phyloP scores from a whole-genome alignment of 225 moss, liverwort and hornwort species.

The Polytrichum formosum region DNA sequence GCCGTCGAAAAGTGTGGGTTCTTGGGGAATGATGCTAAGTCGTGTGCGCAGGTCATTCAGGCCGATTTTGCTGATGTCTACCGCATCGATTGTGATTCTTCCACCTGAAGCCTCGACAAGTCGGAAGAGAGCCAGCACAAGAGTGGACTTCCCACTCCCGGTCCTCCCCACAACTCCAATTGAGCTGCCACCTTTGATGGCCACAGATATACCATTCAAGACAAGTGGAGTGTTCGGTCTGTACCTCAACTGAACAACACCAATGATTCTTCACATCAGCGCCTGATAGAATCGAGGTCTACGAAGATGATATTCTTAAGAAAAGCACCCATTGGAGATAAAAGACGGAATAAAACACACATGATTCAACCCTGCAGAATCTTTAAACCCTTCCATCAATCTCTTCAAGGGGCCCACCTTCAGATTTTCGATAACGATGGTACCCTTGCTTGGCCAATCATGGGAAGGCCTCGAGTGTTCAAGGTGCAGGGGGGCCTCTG shows the following conservation, averaged over 20 bases:
- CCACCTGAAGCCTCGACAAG: slow-evolving; percentile 65
- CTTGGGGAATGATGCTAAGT: slow-evolving; percentile 73
- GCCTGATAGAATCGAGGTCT: no score
- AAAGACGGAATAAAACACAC: neutral
- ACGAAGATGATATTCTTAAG: no score
- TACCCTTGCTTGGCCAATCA: slow-evolving; percentile 45
- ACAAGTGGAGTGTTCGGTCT: slow-evolving; percentile 59
- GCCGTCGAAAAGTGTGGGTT: slow-evolving; percentile 70
- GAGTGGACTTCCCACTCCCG: slow-evolving; percentile 68
- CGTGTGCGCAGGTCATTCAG: slow-evolving; percentile 58
- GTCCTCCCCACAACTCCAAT: slow-evolving; percentile 75
- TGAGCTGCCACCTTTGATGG: slow-evolving; percentile 53
- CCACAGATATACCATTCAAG: slow-evolving; percentile 51
- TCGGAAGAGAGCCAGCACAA: slow-evolving; percentile 65
- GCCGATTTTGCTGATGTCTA: slow-evolving; percentile 61
- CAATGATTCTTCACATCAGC: no score
- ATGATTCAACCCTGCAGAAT: neutral
- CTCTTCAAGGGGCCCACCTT: slow-evolving; percentile 14
- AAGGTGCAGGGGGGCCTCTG: slow-evolving; percentile 37
- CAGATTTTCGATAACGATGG: slow-evolving; percentile 32
- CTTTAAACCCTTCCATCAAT: neutral
- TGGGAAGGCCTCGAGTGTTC: slow-evolving; percentile 34
- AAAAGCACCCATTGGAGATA: no score
- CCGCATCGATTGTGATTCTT: slow-evolving; percentile 47
- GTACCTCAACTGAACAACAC: slow-evolving; percentile 48